Evolutionary conservation across 164 flowering plant species (phyloP), one percentile per base, ranked within the genome.

Genomic region (Akebia trifoliata): DNA sequence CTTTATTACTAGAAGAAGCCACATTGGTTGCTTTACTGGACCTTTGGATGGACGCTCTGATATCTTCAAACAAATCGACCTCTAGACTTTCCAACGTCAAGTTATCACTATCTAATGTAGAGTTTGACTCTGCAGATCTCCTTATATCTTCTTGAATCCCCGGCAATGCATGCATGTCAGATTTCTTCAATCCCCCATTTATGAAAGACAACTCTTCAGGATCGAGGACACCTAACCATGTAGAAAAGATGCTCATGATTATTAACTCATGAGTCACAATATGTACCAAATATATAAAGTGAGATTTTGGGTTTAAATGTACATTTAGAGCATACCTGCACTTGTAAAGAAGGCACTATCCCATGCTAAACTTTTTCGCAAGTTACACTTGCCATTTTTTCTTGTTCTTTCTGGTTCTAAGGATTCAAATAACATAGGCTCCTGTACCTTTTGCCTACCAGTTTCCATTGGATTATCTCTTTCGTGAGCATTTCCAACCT

Each of bases 301-400:
- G 35, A 53, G 2, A 0, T 20, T 20, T 32, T 2, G 10, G 15
- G 34, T 22, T 50, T 10, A 6, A 14, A 39, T 30, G 15, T 20
- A 32, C 4, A 43, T 49, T 43, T 51, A 56, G 56, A 62, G 50
- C 71, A 60, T 62, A 81, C 97, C 90, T 63, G 74, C 92, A 76
- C 73, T 79, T 14, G 90, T 87, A 64, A 90, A 93, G 70, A 93
- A 93, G 2, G 97, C 99, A 60, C 71, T 84, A 62, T 93, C 96
- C 99, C 99, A 93, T 4, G 97, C 99, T 60, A 93, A 78, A 77
- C 99, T 93, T 66, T 90, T 84, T n/a, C 99, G 96, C 72, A 93
- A 68, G 65, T 93, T 87, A 55, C 74, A 81, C 71, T 82, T 89
- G 8, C 74, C 76, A 59, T 12, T 64, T 63, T 63, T 79, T 47